phyloP scores from a whole-genome alignment of 805 yeast genomes.

The Metschnikowia proteae region DNA sequence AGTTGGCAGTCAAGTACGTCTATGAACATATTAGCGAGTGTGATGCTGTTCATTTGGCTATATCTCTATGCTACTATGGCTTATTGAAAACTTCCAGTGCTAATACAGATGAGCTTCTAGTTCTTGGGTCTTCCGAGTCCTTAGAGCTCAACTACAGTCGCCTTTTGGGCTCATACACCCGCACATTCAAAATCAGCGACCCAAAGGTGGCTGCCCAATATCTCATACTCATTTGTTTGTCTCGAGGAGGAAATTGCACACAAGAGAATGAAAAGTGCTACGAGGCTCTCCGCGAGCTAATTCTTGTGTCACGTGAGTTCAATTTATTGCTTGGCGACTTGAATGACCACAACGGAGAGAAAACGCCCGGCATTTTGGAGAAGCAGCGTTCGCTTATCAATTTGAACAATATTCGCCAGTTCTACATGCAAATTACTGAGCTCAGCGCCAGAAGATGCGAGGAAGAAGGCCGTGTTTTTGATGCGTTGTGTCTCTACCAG shows the following conservation, averaged over 20 bases:
- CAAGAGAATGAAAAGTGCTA: slow-evolving; percentile 59
- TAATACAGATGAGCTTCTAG: slow-evolving; percentile 34
- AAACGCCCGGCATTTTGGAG: slow-evolving; percentile 82
- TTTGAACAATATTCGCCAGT: slow-evolving; percentile 55
- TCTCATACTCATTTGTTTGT: slow-evolving; percentile 62
- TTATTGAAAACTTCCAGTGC: slow-evolving; percentile 50
- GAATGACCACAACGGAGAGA: slow-evolving; percentile 60
- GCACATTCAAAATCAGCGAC: slow-evolving; percentile 78
- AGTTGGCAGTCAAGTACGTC: slow-evolving; percentile 67
- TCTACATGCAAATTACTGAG: slow-evolving; percentile 68
- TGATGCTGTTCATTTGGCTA: slow-evolving; percentile 86
- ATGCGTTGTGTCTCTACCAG: slow-evolving; percentile 81
- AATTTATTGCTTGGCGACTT: slow-evolving; percentile 79
- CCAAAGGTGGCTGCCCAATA: slow-evolving; percentile 93
- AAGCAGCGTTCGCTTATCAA: slow-evolving; percentile 63
- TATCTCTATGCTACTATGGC: slow-evolving; percentile 72
- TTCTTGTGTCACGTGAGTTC: slow-evolving; percentile 83
- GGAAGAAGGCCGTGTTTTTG: slow-evolving; percentile 85
- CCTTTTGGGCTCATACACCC: slow-evolving; percentile 73
- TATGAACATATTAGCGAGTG: slow-evolving; percentile 61
- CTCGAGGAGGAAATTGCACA: slow-evolving; percentile 31
- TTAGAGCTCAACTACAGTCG: slow-evolving; percentile 51
- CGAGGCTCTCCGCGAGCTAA: slow-evolving; percentile 77
- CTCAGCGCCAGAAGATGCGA: slow-evolving; percentile 83
- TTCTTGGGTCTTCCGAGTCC: slow-evolving; percentile 30